Base-by-base conservation (phyloP, 768 basidiomycete genomes). In the Gloeostereum incarnatum region DNA sequence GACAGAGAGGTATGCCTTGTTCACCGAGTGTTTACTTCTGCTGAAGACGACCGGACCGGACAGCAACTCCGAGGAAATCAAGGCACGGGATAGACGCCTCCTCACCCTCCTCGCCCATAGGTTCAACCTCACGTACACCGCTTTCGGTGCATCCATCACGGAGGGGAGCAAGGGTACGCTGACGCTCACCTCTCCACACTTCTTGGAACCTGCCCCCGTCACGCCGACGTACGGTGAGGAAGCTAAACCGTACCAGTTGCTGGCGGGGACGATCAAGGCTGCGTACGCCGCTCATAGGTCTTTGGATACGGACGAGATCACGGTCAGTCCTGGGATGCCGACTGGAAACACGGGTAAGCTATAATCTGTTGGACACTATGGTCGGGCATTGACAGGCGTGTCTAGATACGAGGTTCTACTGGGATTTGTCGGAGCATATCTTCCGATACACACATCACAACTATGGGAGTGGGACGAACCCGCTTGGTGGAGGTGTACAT, bases 131-230 rank as follows among this genome's bases (percentile, higher is more conserved):
- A 68, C 78, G 1, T 75, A 73, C 49, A 63, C 46, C 16, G 73
- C 78, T 2, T 83, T 84, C 45, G 79, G 73, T 1, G 51, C 50
- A 5, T 47, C 42, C 36, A 45, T 74, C 19, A 49, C 56, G 31
- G 46, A 46, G 27, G 49, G 65, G 6, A 51, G 63, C 1, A 53
- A 47, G 9, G 78, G 81, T 8, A 61, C 57, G 1, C 52, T 85
- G 31, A 65, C 56, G 2, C 59, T 85, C 19, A 69, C 72, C 1
- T 75, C 59, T 39, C 56, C 54, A 10, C 62, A 58, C 3, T 70
- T 64, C 5, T 57, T 83, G 5, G 78, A 83, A 45, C 82, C 81
- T 11, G 81, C 85, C 2, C 81, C 81, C 0, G 56, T 81, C 25
- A 74, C 81, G 34, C 65, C 76, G 45, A 63, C 40, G 22, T 26